Base-by-base conservation (phyloP, 768 basidiomycete genomes). In the Crassisporium funariophilum region DNA sequence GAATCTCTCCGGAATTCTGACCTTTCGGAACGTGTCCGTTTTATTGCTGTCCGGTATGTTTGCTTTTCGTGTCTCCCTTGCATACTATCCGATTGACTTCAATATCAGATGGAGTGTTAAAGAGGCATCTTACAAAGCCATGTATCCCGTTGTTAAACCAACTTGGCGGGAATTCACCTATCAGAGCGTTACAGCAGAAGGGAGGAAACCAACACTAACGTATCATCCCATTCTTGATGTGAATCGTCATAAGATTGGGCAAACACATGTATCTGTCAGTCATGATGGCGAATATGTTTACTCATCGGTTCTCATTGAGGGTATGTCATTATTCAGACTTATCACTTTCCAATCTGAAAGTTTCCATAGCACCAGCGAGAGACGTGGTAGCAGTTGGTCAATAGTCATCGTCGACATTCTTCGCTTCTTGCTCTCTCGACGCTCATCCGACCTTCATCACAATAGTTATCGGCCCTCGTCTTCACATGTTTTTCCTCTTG, bases 91-190 rank as follows among this genome's bases (percentile, higher is more conserved):
- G 34, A 38, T 15, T 20, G 3, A n/a, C n/a, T n/a, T n/a, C n/a
- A n/a, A n/a, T n/a, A n/a, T n/a, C 55, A 93, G 91, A 12, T 94
- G 89, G 88, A 74, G 81, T 23, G 77, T 88, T 15, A 94, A 94
- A 56, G 91, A 94, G 65, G 88, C 91, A 0, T 82, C 84, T 0
- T 94, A 92, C 70, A 94, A 94, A 60, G 91, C 91, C 0, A 59
- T 91, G 48, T 90, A 81, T 60, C 90, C 90, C 0, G 22, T 48
- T 15, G 59, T 76, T 33, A 69, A 58, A 23, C 81, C 87, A 13
- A 80, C 78, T 5, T 93, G 91, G 91, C 88, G 89, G 58, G 81
- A 91, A 19, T 63, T 92, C 49, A 76, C 77, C 5, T 88, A 77
- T 41, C 59, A 62, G 29, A 59, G 70, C 27, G 40, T 68, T 33